phyloP scores from a whole-genome alignment of 306 rosid genomes.

The Cicer cuneatum region DNA sequence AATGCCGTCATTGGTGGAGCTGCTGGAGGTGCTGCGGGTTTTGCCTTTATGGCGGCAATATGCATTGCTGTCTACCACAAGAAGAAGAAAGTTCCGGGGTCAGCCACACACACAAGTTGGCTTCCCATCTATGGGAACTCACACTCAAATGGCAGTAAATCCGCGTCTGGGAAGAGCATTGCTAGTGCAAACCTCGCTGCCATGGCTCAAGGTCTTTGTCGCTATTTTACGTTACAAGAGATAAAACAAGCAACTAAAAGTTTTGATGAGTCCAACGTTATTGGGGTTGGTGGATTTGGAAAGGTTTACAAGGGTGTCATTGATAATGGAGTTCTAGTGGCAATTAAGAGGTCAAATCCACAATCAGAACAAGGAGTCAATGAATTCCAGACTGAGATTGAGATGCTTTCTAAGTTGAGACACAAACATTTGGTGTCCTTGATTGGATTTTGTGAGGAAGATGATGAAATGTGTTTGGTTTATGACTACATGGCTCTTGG shows the following conservation, averaged over 20 bases:
- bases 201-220: slow-evolving; percentile 60
- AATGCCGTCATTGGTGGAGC: slow-evolving; percentile 54
- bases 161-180: slow-evolving; percentile 54
- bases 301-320: slow-evolving; percentile 64
- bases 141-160: slow-evolving; percentile 35
- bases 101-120: slow-evolving; percentile 53
- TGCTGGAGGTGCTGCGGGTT: slow-evolving; percentile 63
- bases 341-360: slow-evolving; percentile 62
- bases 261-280: slow-evolving; percentile 60
- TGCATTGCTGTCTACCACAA: slow-evolving; percentile 45
- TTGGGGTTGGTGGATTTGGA: slow-evolving; percentile 72
- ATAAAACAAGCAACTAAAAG: slow-evolving; percentile 54
- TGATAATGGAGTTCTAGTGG: slow-evolving; percentile 56
- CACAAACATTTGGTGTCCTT: slow-evolving; percentile 69
- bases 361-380: slow-evolving; percentile 66
- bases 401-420: slow-evolving; percentile 69
- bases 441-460: slow-evolving; percentile 67
- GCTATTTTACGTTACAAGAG: slow-evolving; percentile 58
- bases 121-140: slow-evolving; percentile 53
- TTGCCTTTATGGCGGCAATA: slow-evolving; percentile 54
- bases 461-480: slow-evolving; percentile 61
- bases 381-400: slow-evolving; percentile 65
- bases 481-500: slow-evolving; percentile 65
- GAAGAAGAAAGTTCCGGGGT: slow-evolving; percentile 48
- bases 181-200: slow-evolving; percentile 41